Evolutionary conservation across 352 stramenopile genomes (phyloP).

Genomic region (Globisporangium irregulare): DNA sequence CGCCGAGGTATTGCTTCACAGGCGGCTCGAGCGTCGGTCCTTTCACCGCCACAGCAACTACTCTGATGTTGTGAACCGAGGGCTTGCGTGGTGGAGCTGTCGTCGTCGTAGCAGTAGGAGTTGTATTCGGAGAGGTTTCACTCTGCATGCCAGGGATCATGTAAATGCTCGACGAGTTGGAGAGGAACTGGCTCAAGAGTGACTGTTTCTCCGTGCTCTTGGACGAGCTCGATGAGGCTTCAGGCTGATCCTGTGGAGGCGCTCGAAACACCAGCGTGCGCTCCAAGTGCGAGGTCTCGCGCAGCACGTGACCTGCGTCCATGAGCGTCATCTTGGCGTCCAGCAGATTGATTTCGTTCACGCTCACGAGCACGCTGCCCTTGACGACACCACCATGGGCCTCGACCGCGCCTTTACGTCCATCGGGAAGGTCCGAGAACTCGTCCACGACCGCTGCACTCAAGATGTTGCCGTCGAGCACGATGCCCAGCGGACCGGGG

Average conservation of each 20-base stretch:
- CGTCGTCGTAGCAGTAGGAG: neutral
- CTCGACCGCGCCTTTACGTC: conserved; percentile 46
- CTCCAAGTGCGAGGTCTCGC: conserved; percentile 38
- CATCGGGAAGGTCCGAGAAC: conserved; percentile 37
- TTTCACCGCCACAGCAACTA: conserved; percentile 16
- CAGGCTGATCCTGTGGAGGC: conserved; percentile 15
- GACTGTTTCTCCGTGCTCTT: conserved; percentile 5
- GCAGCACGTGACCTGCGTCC: conserved; percentile 45
- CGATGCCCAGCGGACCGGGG: conserved; percentile 51
- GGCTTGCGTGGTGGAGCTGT: conserved; percentile 11
- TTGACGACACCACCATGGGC: conserved; percentile 32
- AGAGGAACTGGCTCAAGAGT: neutral
- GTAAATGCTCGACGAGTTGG: conserved; percentile 13
- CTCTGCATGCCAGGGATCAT: neutral
- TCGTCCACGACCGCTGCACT: conserved; percentile 47
- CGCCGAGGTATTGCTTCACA: neutral
- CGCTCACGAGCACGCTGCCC: conserved; percentile 47
- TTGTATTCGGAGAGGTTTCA: neutral
- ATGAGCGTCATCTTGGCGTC: conserved; percentile 31
- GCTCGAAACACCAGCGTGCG: conserved; percentile 47
- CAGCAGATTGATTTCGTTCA: conserved; percentile 65
- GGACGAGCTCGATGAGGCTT: neutral
- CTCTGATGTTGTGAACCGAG: conserved; percentile 8
- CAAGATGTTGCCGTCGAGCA: conserved; percentile 46
- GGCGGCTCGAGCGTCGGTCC: neutral